Evolutionary conservation across 148 eudicot genomes (phyloP).

Genomic region (Vaccinium corymbosum): DNA sequence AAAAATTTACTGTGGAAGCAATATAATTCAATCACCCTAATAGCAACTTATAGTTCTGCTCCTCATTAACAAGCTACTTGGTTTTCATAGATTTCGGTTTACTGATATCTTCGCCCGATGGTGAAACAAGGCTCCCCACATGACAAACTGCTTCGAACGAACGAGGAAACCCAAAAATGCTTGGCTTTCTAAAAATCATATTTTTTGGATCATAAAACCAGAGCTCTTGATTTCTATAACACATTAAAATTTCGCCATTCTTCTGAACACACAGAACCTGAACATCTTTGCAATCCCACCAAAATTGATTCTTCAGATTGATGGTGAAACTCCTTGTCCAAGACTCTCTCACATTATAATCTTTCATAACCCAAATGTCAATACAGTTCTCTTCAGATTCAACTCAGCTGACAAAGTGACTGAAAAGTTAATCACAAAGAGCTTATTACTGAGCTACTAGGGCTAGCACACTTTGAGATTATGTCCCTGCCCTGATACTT

Average conservation of each 20-base stretch:
- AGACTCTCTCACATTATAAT: slow-evolving; percentile 7
- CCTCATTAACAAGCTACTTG: background rate
- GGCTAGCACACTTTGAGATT: too few relatives aligned
- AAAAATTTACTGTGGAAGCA: background rate
- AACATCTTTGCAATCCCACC: too few relatives aligned
- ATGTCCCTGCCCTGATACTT: too few relatives aligned
- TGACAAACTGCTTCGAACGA: background rate
- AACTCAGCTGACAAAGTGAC: too few relatives aligned
- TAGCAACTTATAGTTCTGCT: background rate
- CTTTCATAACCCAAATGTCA: slow-evolving; percentile 7
- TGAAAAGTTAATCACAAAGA: too few relatives aligned
- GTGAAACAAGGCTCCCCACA: slow-evolving; percentile 7
- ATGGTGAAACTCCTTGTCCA: background rate
- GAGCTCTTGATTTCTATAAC: background rate
- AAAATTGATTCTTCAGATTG: background rate
- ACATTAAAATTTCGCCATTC: background rate
- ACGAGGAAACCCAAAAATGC: background rate
- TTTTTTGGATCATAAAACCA: background rate
- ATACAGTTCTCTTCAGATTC: background rate
- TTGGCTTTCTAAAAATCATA: background rate
- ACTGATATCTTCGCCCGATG: background rate
- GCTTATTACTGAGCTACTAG: too few relatives aligned
- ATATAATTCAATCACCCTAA: background rate
- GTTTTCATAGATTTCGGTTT: too few relatives aligned
- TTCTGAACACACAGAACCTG: background rate